Evolutionary conservation across 192 early-diverging fungal species (phyloP), one percentile per base, ranked within the genome.

Genomic region (Kickxella alabastrina): DNA sequence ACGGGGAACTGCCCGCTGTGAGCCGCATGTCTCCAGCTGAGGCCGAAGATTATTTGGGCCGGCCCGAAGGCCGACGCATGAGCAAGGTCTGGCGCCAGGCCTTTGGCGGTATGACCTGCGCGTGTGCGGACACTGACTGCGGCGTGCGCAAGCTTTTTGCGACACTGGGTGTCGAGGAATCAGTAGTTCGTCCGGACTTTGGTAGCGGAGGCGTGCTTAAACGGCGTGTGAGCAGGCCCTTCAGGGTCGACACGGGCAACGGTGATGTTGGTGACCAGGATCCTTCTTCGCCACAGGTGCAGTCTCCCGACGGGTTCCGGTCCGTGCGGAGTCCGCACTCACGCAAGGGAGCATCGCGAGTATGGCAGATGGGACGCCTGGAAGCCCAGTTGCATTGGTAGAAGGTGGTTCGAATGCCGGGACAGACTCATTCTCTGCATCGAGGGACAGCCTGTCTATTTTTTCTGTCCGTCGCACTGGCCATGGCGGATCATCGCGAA

Each of bases 31-130:
- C 61, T 4, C 44, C 52, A 1, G 35, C 41, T 28, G 73, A 76
- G 17, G 62, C 66, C 7, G 65, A 63, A 6, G 65, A 76, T 26
- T 76, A 76, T 18, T 36, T 76, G 42, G 57, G 49, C 1, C 56
- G 65, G 1, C 73, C 73, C 27, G 73, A 76, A 41, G 73, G 73
- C 24, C 60, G 73, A 8, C 65, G 73, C 10, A 59, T 76, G 65
- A 68, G 65, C 57, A 76, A 76, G 46, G 66, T 76, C 6, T 76
- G 73, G 73, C 73, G 73, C 17, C 73, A 76, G 51, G 73, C 67
- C 6, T 76, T 76, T 65, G 59, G 47, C 12, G 73, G 73, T 10
- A 53, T 58, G 29, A 42, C 62, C 4, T 76, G 73, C 39, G 73
- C 61, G 14, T 76, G 73, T 22, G 24, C 34, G 10, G 52, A 76